Percentiles rank a stretch among this genome's conserved stretches.
phyloP scores from a whole-genome alignment of 257 asterid genomes.

The Misopates orontium region DNA sequence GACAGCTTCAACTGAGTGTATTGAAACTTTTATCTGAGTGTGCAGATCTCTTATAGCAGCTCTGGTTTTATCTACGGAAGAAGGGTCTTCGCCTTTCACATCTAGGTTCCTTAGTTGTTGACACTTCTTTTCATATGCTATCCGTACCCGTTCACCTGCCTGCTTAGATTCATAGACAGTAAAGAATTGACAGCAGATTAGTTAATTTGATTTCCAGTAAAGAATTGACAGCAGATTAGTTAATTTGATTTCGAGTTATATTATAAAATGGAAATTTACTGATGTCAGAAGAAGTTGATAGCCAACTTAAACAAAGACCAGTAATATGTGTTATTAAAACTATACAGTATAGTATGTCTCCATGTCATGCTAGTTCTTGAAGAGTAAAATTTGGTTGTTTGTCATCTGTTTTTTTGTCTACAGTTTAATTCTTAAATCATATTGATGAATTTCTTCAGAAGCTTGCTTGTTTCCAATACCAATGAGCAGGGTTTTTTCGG shows the following conservation, averaged over 20 bases:
- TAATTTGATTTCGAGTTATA: too few species aligned
- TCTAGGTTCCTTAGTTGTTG: constrained; percentile 73
- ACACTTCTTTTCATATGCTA: constrained; percentile 84
- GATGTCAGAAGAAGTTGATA: too few species aligned
- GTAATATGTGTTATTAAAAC: too few species aligned
- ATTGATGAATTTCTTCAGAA: too few species aligned
- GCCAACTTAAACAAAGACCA: too few species aligned
- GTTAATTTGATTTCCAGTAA: too few species aligned
- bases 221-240: constrained; percentile 1
- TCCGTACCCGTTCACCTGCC: constrained; percentile 84
- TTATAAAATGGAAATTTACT: too few species aligned
- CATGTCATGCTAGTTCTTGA: too few species aligned
- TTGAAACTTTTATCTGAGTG: constrained; percentile 87
- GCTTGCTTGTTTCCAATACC: background rate
- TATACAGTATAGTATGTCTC: too few species aligned
- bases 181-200: background rate
- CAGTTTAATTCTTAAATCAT: too few species aligned
- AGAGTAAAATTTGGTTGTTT: too few species aligned
- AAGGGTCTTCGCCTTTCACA: constrained; percentile 71
- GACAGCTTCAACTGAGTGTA: constrained; percentile 87
- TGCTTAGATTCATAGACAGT: constrained; percentile 29
- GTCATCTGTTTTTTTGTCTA: too few species aligned
- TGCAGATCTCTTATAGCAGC: constrained; percentile 67
- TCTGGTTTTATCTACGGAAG: constrained; percentile 64
- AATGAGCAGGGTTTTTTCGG: constrained; percentile 17